Conservation (phyloP, 1,284 basidiomycete species). For the Moniliophthora roreri region DNA sequence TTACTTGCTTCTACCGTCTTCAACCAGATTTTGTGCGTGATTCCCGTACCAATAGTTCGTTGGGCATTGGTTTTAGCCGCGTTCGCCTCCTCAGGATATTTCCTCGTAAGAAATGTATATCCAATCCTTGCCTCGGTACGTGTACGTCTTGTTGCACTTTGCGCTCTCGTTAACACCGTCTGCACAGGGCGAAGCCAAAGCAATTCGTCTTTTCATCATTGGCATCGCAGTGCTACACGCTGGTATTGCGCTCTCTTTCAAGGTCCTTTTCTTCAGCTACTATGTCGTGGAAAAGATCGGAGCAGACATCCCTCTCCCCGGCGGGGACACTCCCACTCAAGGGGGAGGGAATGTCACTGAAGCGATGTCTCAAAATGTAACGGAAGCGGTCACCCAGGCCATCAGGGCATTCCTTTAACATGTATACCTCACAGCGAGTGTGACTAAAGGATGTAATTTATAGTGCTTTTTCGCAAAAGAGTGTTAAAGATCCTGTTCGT, state of each 20-base stretch:
- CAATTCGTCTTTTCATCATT: conserved; percentile 78
- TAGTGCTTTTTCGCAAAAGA: too few species aligned
- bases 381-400: neutral
- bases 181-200: conserved; percentile 78
- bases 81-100: conserved; percentile 78
- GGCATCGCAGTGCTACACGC: conserved; percentile 70
- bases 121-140: conserved; percentile 84
- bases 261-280: conserved; percentile 86
- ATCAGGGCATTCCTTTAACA: neutral
- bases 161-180: neutral
- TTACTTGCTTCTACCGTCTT: neutral
- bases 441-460: too few species aligned
- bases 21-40: conserved; percentile 76
- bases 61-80: conserved; percentile 78
- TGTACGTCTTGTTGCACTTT: conserved; percentile 15
- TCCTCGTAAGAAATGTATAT: conserved; percentile 83
- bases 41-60: conserved; percentile 75
- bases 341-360: too few species aligned
- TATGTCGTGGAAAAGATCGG: conserved; percentile 64
- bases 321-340: conserved; percentile 16
- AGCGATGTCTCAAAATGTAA: neutral
- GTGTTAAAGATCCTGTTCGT: too few species aligned
- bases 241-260: conserved; percentile 79
- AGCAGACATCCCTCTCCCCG: conserved; percentile 36
- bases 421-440: too few species aligned